A percentile compares a stretch with the other conserved stretches of the same genome.
Evolutionary conservation across 192 early-diverging fungal genomes (phyloP).

Genomic region (Fimicolochytrium jonesii): DNA sequence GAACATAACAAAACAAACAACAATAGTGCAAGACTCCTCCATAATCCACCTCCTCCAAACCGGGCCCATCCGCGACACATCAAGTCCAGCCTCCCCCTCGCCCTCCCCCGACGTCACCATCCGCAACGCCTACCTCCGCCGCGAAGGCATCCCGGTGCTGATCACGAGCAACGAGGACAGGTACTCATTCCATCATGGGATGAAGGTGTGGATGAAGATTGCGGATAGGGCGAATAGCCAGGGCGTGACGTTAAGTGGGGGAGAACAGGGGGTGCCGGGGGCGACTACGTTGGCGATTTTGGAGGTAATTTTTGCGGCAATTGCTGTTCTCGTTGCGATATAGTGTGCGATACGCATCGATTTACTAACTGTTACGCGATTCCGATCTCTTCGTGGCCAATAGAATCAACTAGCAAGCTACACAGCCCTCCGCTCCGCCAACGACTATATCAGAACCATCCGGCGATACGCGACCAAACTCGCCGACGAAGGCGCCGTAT

Average conservation of each 20-base stretch:
- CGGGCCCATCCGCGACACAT: background rate
- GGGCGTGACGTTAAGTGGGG: background rate
- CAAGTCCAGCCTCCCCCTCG: constrained; percentile 8
- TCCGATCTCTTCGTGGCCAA: too few relatives aligned
- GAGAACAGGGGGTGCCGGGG: background rate
- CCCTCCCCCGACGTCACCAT: constrained; percentile 47
- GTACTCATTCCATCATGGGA: constrained; percentile 60
- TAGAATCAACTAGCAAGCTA: constrained; percentile 17
- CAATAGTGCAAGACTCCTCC: constrained; percentile 43
- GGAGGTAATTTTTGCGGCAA: constrained; percentile 18
- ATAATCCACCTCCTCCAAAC: constrained; percentile 59
- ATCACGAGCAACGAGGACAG: constrained; percentile 57
- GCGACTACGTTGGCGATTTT: background rate
- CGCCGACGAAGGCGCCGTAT: constrained; percentile 57
- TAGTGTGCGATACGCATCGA: background rate
- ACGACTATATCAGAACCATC: constrained; percentile 60
- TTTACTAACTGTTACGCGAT: background rate
- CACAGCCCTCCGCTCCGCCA: constrained; percentile 45
- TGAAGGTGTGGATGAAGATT: constrained; percentile 67
- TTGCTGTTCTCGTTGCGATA: constrained; percentile 49
- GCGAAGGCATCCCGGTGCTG: constrained; percentile 62
- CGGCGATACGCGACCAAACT: constrained; percentile 61
- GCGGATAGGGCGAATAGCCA: constrained; percentile 36
- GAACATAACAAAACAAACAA: constrained; percentile 55
- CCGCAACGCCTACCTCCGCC: constrained; percentile 47